phyloP scores from a whole-genome alignment of 2,329 filamentous ascomycete genomes.

The Thermothelomyces thermophilus region DNA sequence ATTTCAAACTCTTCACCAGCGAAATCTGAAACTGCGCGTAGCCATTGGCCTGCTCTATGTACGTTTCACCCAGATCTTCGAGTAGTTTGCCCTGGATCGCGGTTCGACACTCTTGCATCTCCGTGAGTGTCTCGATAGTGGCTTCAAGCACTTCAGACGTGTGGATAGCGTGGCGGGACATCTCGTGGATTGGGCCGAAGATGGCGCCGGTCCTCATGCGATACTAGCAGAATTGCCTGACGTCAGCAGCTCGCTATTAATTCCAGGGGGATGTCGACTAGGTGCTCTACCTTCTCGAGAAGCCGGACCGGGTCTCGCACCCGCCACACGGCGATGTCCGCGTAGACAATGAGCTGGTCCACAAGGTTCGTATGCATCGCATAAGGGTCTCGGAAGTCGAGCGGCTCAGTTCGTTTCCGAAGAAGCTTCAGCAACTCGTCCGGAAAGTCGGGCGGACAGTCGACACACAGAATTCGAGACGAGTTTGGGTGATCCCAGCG shows the following conservation, averaged over 20 bases:
- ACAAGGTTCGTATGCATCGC: constrained; percentile 17
- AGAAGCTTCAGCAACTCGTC: constrained; percentile 1
- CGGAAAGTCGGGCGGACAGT: constrained; percentile 12
- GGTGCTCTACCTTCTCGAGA: constrained; percentile 14
- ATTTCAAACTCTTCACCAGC: constrained; percentile 15
- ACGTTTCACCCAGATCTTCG: constrained; percentile 6
- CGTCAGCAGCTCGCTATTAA: not conserved
- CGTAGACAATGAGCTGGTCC: constrained; percentile 16
- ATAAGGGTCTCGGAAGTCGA: constrained; percentile 16
- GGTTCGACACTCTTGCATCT: constrained; percentile 9
- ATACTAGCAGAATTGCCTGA: not conserved
- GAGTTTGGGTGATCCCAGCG: constrained; percentile 12
- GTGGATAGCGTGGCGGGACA: constrained; percentile 19
- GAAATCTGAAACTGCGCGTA: constrained; percentile 20
- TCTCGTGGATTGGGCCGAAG: constrained; percentile 18
- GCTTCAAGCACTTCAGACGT: constrained; percentile 17
- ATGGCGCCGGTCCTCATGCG: constrained; percentile 13
- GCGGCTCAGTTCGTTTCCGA: not conserved
- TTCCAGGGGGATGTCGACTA: not conserved
- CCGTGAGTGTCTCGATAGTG: constrained; percentile 11
- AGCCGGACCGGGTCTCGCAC: constrained; percentile 19
- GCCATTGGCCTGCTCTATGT: constrained; percentile 16
- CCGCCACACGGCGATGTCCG: constrained; percentile 19
- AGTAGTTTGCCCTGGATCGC: constrained; percentile 7
- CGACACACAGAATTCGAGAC: constrained; percentile 16